phyloP scores from a whole-genome alignment of 2,329 filamentous ascomycete genomes.

The Penicillium hordei region DNA sequence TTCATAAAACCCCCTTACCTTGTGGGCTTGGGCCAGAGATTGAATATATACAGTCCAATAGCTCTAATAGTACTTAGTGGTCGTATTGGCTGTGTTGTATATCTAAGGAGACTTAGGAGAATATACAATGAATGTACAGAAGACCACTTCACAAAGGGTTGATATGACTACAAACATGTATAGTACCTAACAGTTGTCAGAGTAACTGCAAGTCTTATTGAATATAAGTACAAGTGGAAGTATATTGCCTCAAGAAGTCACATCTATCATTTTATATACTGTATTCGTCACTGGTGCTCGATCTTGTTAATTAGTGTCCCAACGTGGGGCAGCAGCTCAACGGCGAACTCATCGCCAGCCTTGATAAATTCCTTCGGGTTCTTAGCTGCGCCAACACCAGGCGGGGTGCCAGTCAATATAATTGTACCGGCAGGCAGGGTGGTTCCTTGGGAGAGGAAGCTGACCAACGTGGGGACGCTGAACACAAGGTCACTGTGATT shows the following conservation, averaged over 20 bases:
- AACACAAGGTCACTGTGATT: constrained; percentile 55
- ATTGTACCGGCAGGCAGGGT: constrained; percentile 45
- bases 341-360: constrained; percentile 49
- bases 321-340: constrained; percentile 51
- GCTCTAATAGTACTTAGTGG: too few relatives aligned
- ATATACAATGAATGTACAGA: background rate
- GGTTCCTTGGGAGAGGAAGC: constrained; percentile 43
- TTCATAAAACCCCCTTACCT: background rate
- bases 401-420: constrained; percentile 47
- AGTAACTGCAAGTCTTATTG: too few relatives aligned
- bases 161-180: background rate
- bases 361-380: constrained; percentile 46
- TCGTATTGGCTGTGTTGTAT: background rate
- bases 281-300: constrained; percentile 27
- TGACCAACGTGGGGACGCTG: constrained; percentile 48
- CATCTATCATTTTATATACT: background rate
- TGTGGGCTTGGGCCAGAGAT: background rate
- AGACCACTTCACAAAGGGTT: background rate
- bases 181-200: too few relatives aligned
- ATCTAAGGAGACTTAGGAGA: background rate
- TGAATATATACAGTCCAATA: background rate
- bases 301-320: constrained; percentile 52
- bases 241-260: background rate
- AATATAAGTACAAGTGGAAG: background rate
- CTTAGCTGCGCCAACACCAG: constrained; percentile 43